A percentile compares a stretch with the other conserved stretches of the same genome.
Conservation (phyloP, 73 alveolate species). For the Paramecium biaurelia region DNA sequence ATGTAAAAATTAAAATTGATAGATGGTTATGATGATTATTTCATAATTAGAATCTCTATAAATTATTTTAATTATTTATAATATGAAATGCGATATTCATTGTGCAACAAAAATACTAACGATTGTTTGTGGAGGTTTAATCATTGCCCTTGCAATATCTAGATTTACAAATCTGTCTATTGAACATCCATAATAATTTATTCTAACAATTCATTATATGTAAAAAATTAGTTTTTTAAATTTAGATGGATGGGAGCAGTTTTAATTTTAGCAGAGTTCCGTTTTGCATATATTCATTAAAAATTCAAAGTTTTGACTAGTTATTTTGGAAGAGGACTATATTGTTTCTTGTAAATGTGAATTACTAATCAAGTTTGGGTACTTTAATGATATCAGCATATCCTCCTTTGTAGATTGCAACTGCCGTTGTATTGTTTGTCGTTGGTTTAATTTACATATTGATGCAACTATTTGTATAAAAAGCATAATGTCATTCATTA, state of each 20-base stretch:
- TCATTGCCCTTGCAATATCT: background rate
- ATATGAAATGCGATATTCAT: slow-evolving; percentile 15
- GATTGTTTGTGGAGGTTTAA: background rate
- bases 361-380: slow-evolving; percentile 26
- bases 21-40: background rate
- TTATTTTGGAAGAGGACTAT: slow-evolving; percentile 43
- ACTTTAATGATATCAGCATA: background rate
- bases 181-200: background rate
- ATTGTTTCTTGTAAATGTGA: background rate
- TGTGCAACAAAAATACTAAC: background rate
- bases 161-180: background rate
- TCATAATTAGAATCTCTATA: background rate
- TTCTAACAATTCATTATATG: slow-evolving; percentile 29
- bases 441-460: background rate
- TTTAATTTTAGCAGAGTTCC: slow-evolving; percentile 8
- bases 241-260: slow-evolving; percentile 45
- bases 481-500: background rate
- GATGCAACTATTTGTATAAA: background rate
- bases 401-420: background rate
- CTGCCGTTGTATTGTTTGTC: background rate
- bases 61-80: background rate
- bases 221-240: background rate
- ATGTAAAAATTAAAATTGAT: background rate
- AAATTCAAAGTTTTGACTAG: background rate
- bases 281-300: slow-evolving; percentile 1